Evolutionary conservation across 2,329 filamentous ascomycete species (phyloP), one percentile per base, ranked within the genome.

Genomic region (Peltaster fructicola): DNA sequence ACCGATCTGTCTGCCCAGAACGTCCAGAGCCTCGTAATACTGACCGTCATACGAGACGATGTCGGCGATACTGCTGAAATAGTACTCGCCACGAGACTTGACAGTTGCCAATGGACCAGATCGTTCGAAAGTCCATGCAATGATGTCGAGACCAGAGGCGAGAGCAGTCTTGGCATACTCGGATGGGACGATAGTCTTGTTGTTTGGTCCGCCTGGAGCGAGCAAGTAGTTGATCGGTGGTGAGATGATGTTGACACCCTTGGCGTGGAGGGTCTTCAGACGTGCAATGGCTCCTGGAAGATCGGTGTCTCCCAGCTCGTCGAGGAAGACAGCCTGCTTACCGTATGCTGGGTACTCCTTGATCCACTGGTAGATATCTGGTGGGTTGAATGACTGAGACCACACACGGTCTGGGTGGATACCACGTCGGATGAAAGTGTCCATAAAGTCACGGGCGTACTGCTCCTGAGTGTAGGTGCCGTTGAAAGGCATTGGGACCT

Each of bases 51-150:
- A 64, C 26, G 59, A 57, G 22, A 69, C 61, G 1, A 59, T 48
- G 23, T 67, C 59, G 5, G 57, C 53, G 11, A 74, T 55, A 4
- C 59, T 57, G 11, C 38, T 30, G 26, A 51, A 54, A 38, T 66
- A 73, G 47, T 72, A 73, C 30, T 65, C 68, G 7, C 59, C 57
- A n/a, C n/a, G n/a, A n/a, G n/a, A n/a, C 1, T 51, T 53, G 1
- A 52, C 47, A 8, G 47, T 50, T 2, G 59, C 61, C 13, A 63
- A 56, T 29, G 68, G 69, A 0, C 67, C 67, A 0, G 65, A 71
- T 15, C 73, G 61, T 50, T 80, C 74, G 22, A 77, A 59, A 6
- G 62, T 68, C 73, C 73, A 80, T 1, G 70, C 63, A 20, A 78
- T 61, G 31, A 79, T 66, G 23, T 72, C 59, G 20, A 79, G 51